A percentile compares a stretch with the other conserved stretches of the same genome.
These are phyloP conservation scores for Cladosporium sp. DNA, from an alignment of 2,329 filamentous ascomycete species.

Conservation along the genomic window DNA sequence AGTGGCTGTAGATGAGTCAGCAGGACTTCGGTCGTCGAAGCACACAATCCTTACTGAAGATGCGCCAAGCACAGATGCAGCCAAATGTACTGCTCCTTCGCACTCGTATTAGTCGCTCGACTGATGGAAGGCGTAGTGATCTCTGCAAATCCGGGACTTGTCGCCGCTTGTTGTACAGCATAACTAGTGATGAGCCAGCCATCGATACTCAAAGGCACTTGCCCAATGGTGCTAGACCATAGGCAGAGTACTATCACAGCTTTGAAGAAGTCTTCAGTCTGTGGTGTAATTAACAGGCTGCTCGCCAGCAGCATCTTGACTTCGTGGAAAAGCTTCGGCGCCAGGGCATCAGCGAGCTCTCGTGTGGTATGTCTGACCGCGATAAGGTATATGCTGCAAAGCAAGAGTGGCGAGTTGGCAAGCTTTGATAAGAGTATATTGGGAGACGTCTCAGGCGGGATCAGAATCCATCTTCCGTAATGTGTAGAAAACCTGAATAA, in stretches of 20 bases:
- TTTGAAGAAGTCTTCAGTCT: slow-evolving; percentile 43
- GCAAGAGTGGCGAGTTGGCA: neutral
- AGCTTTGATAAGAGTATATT: neutral
- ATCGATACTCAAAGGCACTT: slow-evolving; percentile 42
- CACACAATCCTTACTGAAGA: neutral
- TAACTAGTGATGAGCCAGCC: slow-evolving; percentile 41
- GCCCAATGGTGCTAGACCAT: slow-evolving; percentile 46
- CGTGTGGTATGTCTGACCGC: neutral
- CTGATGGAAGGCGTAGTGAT: slow-evolving; percentile 32
- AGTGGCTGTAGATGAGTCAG: slow-evolving; percentile 44
- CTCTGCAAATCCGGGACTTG: slow-evolving; percentile 15
- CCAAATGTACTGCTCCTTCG: neutral
- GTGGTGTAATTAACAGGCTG: slow-evolving; percentile 35
- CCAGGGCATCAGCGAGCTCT: slow-evolving; percentile 17
- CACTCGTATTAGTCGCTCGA: neutral
- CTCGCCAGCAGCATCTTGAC: slow-evolving; percentile 29
- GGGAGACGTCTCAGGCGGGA: neutral
- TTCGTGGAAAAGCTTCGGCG: slow-evolving; percentile 37
- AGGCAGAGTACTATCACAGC: slow-evolving; percentile 40
- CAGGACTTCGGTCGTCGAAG: slow-evolving; percentile 25
- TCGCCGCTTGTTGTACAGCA: slow-evolving; percentile 27
- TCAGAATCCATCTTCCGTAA: neutral
- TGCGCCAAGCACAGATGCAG: neutral
- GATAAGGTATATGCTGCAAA: neutral
- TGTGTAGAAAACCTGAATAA: neutral